phyloP scores from a whole-genome alignment of 1,284 basidiomycete genomes.

The Cryptococcus sp. region DNA sequence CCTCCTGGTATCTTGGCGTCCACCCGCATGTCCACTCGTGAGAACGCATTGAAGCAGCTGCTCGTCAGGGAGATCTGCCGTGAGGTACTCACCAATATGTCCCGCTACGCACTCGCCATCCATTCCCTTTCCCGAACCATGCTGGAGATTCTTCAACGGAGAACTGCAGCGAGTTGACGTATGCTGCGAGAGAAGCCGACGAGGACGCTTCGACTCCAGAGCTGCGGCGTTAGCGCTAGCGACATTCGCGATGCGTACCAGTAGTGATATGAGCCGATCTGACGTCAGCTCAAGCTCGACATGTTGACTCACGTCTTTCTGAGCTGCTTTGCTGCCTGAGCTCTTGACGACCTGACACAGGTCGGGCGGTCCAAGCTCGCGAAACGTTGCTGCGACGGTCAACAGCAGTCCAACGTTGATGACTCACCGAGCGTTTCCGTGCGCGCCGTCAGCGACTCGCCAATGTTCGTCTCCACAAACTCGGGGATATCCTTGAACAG shows the following conservation, averaged over 20 bases:
- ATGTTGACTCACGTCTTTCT: conserved; percentile 73
- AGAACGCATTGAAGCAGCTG: conserved; percentile 98
- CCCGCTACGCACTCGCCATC: conserved; percentile 93
- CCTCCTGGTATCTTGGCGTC: conserved; percentile 98
- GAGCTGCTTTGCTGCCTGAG: conserved; percentile 70
- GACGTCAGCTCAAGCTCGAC: conserved; percentile 7
- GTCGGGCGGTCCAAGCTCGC: conserved; percentile 96
- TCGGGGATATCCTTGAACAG: conserved; percentile 66
- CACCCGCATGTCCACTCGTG: conserved; percentile 91
- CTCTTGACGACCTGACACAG: conserved; percentile 94
- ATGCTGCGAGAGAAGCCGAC: conserved; percentile 94
- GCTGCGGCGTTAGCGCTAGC: conserved; percentile 50
- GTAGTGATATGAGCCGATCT: conserved; percentile 92
- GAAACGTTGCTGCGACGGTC: conserved; percentile 74
- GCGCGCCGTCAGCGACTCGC: conserved; percentile 82
- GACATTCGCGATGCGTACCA: conserved; percentile 42
- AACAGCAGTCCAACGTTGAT: neutral
- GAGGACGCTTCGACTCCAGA: conserved; percentile 97
- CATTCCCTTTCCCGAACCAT: conserved; percentile 84
- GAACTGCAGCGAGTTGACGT: conserved; percentile 96
- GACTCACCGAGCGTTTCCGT: conserved; percentile 86
- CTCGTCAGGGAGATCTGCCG: neutral
- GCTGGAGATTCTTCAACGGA: conserved; percentile 86
- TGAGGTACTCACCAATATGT: conserved; percentile 76
- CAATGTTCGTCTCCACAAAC: conserved; percentile 84